Percentiles rank a stretch among this genome's conserved stretches.
Evolutionary conservation across 345 rosid genomes (phyloP).

Genomic region (Excoecaria agallocha): DNA sequence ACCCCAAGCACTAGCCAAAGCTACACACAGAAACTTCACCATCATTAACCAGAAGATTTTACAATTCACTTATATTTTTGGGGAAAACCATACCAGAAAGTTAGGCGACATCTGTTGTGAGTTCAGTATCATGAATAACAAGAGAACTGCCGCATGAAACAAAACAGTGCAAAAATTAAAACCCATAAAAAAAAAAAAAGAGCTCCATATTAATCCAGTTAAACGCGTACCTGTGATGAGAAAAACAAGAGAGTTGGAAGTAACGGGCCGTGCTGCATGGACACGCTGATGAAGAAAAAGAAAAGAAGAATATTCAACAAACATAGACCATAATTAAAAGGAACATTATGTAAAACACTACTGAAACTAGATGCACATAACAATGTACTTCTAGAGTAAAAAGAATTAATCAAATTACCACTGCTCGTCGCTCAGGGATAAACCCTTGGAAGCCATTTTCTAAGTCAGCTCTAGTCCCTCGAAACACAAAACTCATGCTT

Average conservation of each 20-base stretch:
- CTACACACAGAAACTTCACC: not conserved
- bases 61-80: not conserved
- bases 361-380: not conserved
- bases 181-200: not conserved
- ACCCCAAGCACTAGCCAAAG: slow-evolving; percentile 34
- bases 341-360: not conserved
- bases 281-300: slow-evolving; percentile 17
- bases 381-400: not conserved
- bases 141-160: slow-evolving; percentile 20
- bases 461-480: slow-evolving; percentile 27
- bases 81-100: slow-evolving; percentile 17
- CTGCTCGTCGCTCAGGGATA: slow-evolving; percentile 23
- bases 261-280: slow-evolving; percentile 30
- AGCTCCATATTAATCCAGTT: not conserved
- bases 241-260: slow-evolving; percentile 29
- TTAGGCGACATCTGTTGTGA: slow-evolving; percentile 33
- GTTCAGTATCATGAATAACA: slow-evolving; percentile 31
- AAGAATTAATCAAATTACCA: slow-evolving; percentile 2
- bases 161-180: not conserved
- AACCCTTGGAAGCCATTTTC: slow-evolving; percentile 26
- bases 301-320: not conserved
- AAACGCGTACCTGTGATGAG: slow-evolving; percentile 26
- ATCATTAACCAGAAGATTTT: not conserved
- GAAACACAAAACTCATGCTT: slow-evolving; percentile 29
- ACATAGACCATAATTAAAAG: not conserved